Evolutionary conservation across 2,329 filamentous ascomycete genomes (phyloP), one percentile per base, ranked within the genome.

Genomic region (Aspergillus melleus): DNA sequence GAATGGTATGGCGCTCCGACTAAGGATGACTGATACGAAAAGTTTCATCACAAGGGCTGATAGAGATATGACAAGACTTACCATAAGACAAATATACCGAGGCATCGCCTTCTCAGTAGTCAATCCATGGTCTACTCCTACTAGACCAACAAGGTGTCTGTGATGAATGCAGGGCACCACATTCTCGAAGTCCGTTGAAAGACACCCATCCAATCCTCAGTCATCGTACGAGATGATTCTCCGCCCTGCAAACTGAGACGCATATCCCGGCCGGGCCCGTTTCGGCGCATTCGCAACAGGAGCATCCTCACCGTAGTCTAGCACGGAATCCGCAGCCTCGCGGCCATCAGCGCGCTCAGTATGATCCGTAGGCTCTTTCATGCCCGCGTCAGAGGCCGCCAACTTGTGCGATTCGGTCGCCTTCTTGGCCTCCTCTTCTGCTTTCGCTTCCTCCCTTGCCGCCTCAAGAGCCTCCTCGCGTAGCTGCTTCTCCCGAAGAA

Each of bases 11-110:
- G 80, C 77, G 79, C 66, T 96, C 88, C 85, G 92, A 83, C 91
- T 96, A 96, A 96, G 92, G 92, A 96, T 96, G 92, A 96, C 91
- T 90, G 65, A 92, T 93, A 92, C 84, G 36, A 80, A 84, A 79
- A 77, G 82, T 92, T 87, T 95, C 92, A 94, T 96, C 92, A 94
- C 89, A 68, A 58, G 46, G 50, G 26, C 22, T 39, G 58, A 59
- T 46, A 55, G 50, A 54, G 22, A 56, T 58, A 59, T 54, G 32
- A 49, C 46, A 51, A 55, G 49, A 66, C 64, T 67, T 36, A 65
- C 63, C 49, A 54, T 42, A 19, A 30, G 26, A 29, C 2, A 29
- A 29, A 29, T 29, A 4, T 6, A 29, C 26, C 26, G 26, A 8
- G 26, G 6, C 26, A 29, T 9, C 6, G 6, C 6, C 26, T 6